Conservation (phyloP, 164 flowering plant genomes). For the Dillenia suffruticosa region DNA sequence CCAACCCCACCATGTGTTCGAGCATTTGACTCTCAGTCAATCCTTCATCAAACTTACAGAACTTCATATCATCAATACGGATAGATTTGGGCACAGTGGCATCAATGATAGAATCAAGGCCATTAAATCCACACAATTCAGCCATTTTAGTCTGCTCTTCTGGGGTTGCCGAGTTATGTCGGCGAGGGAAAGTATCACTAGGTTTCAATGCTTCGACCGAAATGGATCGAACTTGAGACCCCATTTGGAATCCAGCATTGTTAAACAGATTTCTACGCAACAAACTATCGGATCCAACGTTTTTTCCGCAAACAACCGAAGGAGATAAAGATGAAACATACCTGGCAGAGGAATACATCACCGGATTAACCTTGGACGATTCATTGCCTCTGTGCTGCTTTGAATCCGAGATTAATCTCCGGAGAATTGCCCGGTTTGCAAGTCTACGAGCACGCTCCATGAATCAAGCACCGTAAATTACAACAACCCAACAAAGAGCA, state of each 20-base stretch:
- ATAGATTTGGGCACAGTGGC: conserved; percentile 96
- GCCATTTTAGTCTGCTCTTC: conserved; percentile 86
- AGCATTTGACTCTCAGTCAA: conserved; percentile 91
- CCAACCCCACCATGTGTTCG: conserved; percentile 68
- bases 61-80: conserved; percentile 54
- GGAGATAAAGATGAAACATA: conserved; percentile 67
- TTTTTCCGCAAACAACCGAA: conserved; percentile 14
- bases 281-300: conserved; percentile 16
- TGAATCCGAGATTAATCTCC: conserved; percentile 51
- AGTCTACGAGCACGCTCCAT: conserved; percentile 94
- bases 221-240: conserved; percentile 46
- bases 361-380: conserved; percentile 15
- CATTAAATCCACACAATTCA: conserved; percentile 49
- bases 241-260: conserved; percentile 16
- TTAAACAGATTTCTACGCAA: conserved; percentile 7
- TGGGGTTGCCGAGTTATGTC: conserved; percentile 91
- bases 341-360: conserved; percentile 38
- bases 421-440: conserved; percentile 64
- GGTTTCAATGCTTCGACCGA: conserved; percentile 76
- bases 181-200: conserved; percentile 88
- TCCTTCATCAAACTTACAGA: conserved; percentile 75
- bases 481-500: too few species aligned
- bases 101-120: conserved; percentile 67
- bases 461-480: background rate
- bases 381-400: conserved; percentile 29